Base-by-base conservation (phyloP, 768 basidiomycete genomes). In the Tulasnella sp. region DNA sequence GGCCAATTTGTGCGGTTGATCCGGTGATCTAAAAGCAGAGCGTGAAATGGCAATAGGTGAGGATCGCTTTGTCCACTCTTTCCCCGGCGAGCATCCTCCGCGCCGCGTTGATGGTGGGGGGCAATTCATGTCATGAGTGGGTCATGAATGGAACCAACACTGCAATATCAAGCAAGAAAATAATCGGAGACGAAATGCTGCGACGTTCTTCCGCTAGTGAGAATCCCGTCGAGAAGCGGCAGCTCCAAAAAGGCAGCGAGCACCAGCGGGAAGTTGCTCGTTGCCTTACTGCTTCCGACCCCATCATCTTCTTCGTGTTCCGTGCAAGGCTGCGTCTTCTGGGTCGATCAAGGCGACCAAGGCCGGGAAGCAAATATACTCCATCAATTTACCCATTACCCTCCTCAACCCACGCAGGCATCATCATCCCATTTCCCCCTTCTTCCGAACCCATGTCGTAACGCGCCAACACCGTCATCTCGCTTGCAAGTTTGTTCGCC, bases 21-120 rank as follows among this genome's bases (percentile, higher is more conserved):
- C 46, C 46, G 46, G 46, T 14, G 46, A 46, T 46, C 46, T 46
- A 46, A 18, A 18, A 44, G 8, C 44, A 16, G 44, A 44, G 11
- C 20, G 50, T 50, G 50, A 50, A 50, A 16, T 50, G 50, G 54
- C 54, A 54, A 24, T 18, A 54, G n/a, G 54, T 54, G 1, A 54
- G 46, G 46, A 54, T 9, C 54, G 7, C 24, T 8, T 54, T 54
- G 54, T 54, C 54, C 54, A 54, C 54, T 54, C 54, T 54, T 54
- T 54, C 54, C 24, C 54, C 54, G 54, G 54, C n/a, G 54, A 54
- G 54, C 54, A 54, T n/a, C n/a, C 54, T 54, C 54, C 54, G 54
- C 50, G 16, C 20, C 50, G 22, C 44, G 44, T 8, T 9, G 11
- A 44, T 16, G 12, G 12, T 11, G 12, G 24, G n/a, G 22, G 54